Evolutionary conservation across 2,329 filamentous ascomycete genomes (phyloP), one percentile per base, ranked within the genome.

Genomic region (Sporothrix curviconia): DNA sequence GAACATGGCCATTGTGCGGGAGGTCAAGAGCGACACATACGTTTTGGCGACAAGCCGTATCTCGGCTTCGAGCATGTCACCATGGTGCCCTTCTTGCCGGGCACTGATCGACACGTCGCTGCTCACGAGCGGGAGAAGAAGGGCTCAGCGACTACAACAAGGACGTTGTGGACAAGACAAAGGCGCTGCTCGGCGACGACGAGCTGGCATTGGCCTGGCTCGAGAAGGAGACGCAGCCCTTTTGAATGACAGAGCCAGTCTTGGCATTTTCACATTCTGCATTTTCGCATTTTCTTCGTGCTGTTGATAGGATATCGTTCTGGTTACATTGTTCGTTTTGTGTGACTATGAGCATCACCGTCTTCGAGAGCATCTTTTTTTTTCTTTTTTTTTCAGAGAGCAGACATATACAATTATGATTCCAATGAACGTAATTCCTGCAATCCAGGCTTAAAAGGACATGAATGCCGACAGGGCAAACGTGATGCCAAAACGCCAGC

Each of bases 1-100:
- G 73, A 99, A 99, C 70, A 85, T 99, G 66, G 84, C 95, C 63
- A 87, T 97, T 78, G 90, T 95, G 30, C 87, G 83, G 63, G 91
- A 96, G 69, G 86, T 88, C n/a, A 78, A 92, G 72, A 96, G n/a
- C 92, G 4, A 85, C 86, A 61, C 82, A 95, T 72, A 84, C 85
- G 36, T 97, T n/a, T 97, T 68, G 92, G 92, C 19, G 92, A 96
- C 66, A 96, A 95, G 75, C 87, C 92, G 2, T 99, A 89, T 74
- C 77, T 97, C 36, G 91, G 92, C 3, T 99, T 99, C 65, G 92
- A 99, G 75, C 90, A 95, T 71, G 91, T 97, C 63, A 99, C 94
- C 0, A 90, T 99, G 90, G 90, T 92, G 17, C 94, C 94, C 0
- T 91, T 96, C n/a, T 73, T 96, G 92, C 74, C 83, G 85, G 60